phyloP scores from a whole-genome alignment of 2,329 filamentous ascomycete species.

The Pseudomassariella vexata region DNA sequence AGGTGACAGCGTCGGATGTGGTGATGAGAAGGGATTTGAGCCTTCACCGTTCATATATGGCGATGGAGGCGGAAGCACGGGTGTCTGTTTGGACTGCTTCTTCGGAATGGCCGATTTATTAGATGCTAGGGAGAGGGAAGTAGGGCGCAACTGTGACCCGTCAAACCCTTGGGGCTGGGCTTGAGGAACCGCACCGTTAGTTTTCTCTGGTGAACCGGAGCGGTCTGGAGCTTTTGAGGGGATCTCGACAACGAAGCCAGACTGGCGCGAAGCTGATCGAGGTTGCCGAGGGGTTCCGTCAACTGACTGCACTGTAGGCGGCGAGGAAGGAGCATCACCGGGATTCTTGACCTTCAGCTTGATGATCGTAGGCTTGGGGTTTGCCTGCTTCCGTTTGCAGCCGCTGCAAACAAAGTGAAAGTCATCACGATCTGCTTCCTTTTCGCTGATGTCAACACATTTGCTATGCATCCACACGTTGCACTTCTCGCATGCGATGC shows the following conservation, averaged over 20 bases:
- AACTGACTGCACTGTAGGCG: slow-evolving; percentile 15
- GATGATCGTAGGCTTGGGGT: slow-evolving; percentile 49
- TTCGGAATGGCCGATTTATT: slow-evolving; percentile 17
- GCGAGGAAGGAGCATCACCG: slow-evolving; percentile 16
- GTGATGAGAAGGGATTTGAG: slow-evolving; percentile 35
- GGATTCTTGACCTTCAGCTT: slow-evolving; percentile 44
- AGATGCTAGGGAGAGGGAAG: slow-evolving; percentile 10
- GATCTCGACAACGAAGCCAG: slow-evolving; percentile 14
- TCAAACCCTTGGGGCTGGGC: slow-evolving; percentile 4
- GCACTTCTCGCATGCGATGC: slow-evolving; percentile 88
- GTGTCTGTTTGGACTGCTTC: slow-evolving; percentile 20
- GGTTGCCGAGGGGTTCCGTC: slow-evolving; percentile 13
- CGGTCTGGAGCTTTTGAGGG: slow-evolving; percentile 10
- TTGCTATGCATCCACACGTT: slow-evolving; percentile 97
- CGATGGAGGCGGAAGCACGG: slow-evolving; percentile 17
- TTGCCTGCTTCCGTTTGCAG: slow-evolving; percentile 65
- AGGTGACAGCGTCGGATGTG: slow-evolving; percentile 34
- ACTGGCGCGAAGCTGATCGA: slow-evolving; percentile 6
- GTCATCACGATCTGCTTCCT: slow-evolving; percentile 75
- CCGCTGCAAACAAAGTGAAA: slow-evolving; percentile 82
- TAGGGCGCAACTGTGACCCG: slow-evolving; percentile 13
- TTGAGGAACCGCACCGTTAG: slow-evolving; percentile 3
- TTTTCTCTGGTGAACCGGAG: slow-evolving; percentile 8
- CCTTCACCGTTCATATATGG: slow-evolving; percentile 24
- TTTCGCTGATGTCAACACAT: slow-evolving; percentile 74